Conservation (phyloP, 2,329 filamentous ascomycete genomes). For the Fusarium setosum region DNA sequence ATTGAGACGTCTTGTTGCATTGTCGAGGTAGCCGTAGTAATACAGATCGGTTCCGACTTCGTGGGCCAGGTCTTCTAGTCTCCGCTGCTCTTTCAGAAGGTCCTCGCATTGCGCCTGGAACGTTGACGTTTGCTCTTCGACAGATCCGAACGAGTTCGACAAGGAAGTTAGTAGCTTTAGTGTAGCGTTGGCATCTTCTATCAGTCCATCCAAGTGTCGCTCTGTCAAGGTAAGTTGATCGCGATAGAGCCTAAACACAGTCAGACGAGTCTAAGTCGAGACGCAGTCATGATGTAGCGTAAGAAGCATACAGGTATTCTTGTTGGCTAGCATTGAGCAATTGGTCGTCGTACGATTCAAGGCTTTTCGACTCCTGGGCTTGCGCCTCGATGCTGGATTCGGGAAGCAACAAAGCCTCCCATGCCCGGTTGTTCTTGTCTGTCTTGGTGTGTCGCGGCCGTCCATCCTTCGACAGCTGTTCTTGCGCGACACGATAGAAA, state of each 20-base stretch:
- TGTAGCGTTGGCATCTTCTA: constrained; percentile 80
- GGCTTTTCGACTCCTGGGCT: constrained; percentile 32
- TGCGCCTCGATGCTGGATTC: constrained; percentile 32
- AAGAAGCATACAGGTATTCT: constrained; percentile 77
- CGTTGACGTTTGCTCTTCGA: constrained; percentile 90
- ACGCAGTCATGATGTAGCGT: neutral
- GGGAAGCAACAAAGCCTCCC: constrained; percentile 61
- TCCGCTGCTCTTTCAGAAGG: constrained; percentile 82
- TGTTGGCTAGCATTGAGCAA: constrained; percentile 86
- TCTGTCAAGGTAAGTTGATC: constrained; percentile 86
- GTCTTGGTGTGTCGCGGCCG: constrained; percentile 53
- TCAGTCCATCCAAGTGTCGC: constrained; percentile 82
- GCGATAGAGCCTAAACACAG: constrained; percentile 71
- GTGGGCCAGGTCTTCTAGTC: constrained; percentile 82
- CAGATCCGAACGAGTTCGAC: constrained; percentile 86
- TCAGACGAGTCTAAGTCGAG: constrained; percentile 42
- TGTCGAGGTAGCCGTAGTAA: constrained; percentile 94
- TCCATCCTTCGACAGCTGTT: constrained; percentile 65
- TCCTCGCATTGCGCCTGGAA: constrained; percentile 95
- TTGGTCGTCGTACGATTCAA: constrained; percentile 65
- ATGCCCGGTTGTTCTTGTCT: constrained; percentile 56
- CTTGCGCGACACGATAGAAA: constrained; percentile 74
- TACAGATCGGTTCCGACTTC: constrained; percentile 90
- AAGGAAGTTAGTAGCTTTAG: constrained; percentile 81
- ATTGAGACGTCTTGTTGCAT: constrained; percentile 89